Conservation (phyloP, 768 basidiomycete species). For the Auricularia sp. region DNA sequence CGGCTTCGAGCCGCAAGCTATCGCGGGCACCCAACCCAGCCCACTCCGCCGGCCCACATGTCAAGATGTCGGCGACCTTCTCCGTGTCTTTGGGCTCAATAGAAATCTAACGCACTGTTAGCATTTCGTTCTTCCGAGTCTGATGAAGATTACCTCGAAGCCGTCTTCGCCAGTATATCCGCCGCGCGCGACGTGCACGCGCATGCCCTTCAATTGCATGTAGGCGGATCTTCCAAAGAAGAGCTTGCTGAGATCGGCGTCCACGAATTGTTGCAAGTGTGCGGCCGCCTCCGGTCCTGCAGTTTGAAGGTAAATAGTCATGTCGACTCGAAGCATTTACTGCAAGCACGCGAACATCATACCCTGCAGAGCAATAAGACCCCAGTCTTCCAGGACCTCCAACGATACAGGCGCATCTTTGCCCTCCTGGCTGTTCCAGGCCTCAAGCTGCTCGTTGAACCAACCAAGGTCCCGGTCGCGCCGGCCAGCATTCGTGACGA, state of each 20-base stretch:
- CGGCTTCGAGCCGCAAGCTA: slow-evolving; percentile 88
- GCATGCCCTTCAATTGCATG: slow-evolving; percentile 60
- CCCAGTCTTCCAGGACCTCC: slow-evolving; percentile 75
- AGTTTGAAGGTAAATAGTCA: background rate
- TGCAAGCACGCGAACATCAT: slow-evolving; percentile 7
- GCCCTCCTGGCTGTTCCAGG: slow-evolving; percentile 63
- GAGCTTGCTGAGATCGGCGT: slow-evolving; percentile 60
- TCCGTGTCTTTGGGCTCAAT: slow-evolving; percentile 71
- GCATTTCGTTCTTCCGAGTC: background rate
- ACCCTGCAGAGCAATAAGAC: slow-evolving; percentile 87
- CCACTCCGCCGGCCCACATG: slow-evolving; percentile 54
- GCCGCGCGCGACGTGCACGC: slow-evolving; percentile 81
- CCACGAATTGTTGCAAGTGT: slow-evolving; percentile 67
- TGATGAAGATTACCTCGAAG: slow-evolving; percentile 55
- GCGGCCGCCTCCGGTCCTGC: slow-evolving; percentile 73
- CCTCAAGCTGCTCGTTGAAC: slow-evolving; percentile 54
- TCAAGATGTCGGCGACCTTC: slow-evolving; percentile 53
- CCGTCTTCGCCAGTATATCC: slow-evolving; percentile 99
- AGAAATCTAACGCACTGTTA: slow-evolving; percentile 50
- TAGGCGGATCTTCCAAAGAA: slow-evolving; percentile 82
- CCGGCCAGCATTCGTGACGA: slow-evolving; percentile 92
- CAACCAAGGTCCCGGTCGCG: slow-evolving; percentile 72
- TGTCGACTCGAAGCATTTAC: background rate
- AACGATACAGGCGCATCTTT: slow-evolving; percentile 50
- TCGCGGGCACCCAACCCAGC: slow-evolving; percentile 90